Base-by-base conservation (phyloP, 208 protist genomes). In the Wallacemonas sp. region DNA sequence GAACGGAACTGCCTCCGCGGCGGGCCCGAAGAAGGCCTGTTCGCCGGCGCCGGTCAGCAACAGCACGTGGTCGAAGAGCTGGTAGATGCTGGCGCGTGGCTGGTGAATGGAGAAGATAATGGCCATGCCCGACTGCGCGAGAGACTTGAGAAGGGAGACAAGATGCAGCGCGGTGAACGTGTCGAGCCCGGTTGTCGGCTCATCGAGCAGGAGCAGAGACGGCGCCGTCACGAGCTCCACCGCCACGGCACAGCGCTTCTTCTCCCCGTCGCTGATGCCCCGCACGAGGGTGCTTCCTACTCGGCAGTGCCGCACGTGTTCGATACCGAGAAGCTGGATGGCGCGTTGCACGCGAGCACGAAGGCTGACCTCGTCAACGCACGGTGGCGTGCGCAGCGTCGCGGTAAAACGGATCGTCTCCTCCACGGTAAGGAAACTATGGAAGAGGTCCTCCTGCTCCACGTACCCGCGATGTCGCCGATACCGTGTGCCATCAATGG, bases 161-260 rank as follows among this genome's bases (percentile, higher is more conserved):
- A 94, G 60, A 53, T 85, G 73, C 48, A 82, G 71, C 34, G 87
- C 87, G 19, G 76, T 87, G 70, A 90, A 83, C 13, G 84, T 87
- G 71, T 97, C 90, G 5, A 98, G 78, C 12, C 92, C 90, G 13
- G 85, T 95, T 17, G 85, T 92, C 3, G 83, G 87, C 60, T 93
- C 87, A 34, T 93, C 89, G 9, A 90, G 75, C 38, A 93, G 87
- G 21, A 95, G 64, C 26, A 93, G 62, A 4, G 79, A 71, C 1
- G 89, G 89, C 4, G 63, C 32, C 12, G 86, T 71, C 30, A 89
- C 82, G 30, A 92, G 62, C 58, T 91, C 89, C 13, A 79, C 79
- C 24, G 83, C 86, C 13, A 94, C 75, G 12, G 76, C 71, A 58
- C 73, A 81, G 1, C 86, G 82, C 60, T 94, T 94, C 53, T 74